Percentiles rank a stretch among this genome's conserved stretches.
Evolutionary conservation across 164 flowering plant genomes (phyloP).

Genomic region (Magnolia sinica): DNA sequence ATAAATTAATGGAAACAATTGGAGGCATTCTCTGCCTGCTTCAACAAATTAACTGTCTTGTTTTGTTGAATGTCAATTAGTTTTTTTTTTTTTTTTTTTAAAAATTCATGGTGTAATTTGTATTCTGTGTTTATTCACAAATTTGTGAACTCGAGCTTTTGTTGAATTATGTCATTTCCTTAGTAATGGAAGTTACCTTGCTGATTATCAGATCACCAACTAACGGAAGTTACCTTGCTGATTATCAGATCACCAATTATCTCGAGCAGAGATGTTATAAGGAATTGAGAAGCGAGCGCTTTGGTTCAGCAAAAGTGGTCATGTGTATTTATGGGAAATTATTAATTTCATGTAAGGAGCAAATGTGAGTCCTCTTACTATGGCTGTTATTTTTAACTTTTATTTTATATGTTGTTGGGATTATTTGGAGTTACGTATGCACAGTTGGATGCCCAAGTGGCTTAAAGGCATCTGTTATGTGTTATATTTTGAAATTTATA

Average conservation of each 20-base stretch:
- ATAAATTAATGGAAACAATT: no score
- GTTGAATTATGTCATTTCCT: no score
- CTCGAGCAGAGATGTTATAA: constrained; percentile 83
- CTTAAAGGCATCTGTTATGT: not conserved
- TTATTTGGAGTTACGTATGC: not conserved
- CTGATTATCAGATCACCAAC: constrained; percentile 52
- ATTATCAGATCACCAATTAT: constrained; percentile 54
- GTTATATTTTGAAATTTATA: no score
- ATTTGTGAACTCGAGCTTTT: no score
- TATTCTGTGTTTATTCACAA: not conserved
- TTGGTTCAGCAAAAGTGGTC: constrained; percentile 71
- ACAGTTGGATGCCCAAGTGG: not conserved
- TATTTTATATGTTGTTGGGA: not conserved
- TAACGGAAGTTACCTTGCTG: not conserved
- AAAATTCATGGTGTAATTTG: not conserved
- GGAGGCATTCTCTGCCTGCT: no score
- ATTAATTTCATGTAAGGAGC: constrained; percentile 72
- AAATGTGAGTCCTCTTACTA: constrained; percentile 56
- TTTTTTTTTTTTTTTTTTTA: no score
- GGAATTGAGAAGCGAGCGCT: constrained; percentile 66
- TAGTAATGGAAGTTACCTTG: not conserved
- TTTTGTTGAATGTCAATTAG: no score
- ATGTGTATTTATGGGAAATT: constrained; percentile 64
- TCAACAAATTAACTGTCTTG: no score
- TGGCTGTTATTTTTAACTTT: not conserved